Evolutionary conservation across 2,329 filamentous ascomycete genomes (phyloP), one percentile per base, ranked within the genome.

Genomic region (Phialophora verrucosa): DNA sequence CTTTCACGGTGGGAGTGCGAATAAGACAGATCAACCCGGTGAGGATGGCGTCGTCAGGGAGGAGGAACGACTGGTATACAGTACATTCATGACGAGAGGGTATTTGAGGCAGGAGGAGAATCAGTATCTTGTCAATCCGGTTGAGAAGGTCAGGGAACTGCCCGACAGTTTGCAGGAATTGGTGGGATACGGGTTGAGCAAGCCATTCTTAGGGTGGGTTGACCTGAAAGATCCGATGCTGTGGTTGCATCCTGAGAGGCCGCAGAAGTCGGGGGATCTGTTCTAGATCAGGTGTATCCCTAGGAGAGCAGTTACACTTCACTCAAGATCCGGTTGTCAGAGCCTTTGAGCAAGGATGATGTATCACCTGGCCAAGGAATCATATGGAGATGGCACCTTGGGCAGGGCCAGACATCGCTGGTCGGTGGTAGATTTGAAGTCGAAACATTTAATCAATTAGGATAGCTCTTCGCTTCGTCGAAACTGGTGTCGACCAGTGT

Each of bases 1-100:
- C n/a, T 78, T 75, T 60, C 77, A 80, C 51, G 78, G 77, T 1
- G 77, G 75, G 8, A 72, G 75, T 1, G 67, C 70, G 17, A 67
- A 67, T 42, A 61, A 61, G 62, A 67, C 65, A 2, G 49, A 67
- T 10, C 27, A 64, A 23, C 63, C 63, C 29, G 54, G 54, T 20
- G 63, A 62, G 32, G 55, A 50, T 17, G 72, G 74, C 0, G 66
- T 29, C 60, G 73, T 75, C 61, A 38, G 10, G 10, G 63, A 72
- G 23, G 69, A 74, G 62, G 69, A 74, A 60, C 53, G 72, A 14
- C 62, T 74, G 12, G 59, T 74, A n/a, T 74, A 71, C 57, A 69
- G 63, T 57, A 68, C 65, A 23, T 74, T 74, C 59, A 70, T 70
- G 62, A 73, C 68, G 2, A 68, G 69, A 59, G 71, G 72, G 3